Base-by-base conservation (phyloP, 192 early-diverging fungal species). In the Phycomyces blakesleeanus region DNA sequence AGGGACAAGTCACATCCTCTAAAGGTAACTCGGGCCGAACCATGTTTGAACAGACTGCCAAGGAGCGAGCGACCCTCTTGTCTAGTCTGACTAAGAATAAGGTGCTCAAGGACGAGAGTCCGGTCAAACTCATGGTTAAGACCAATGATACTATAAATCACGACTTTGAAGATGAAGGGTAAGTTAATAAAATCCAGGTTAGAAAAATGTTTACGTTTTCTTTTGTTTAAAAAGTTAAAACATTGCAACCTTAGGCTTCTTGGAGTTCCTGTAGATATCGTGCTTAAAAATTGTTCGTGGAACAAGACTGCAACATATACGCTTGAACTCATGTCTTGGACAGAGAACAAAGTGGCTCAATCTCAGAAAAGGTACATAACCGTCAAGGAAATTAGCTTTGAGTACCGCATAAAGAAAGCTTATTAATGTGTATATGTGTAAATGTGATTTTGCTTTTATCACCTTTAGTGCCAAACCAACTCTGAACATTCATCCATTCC, bases 281-380 rank as follows among this genome's bases (percentile, higher is more conserved):
- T 58, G 8, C 63, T 93, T 42, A 78, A 80, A 63, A 93, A 93
- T 73, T 89, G 83, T 27, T 88, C 90, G 0, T 88, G 89, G 83
- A 86, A 82, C 59, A 85, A 85, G 57, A 57, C 57, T 5, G 75
- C 81, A 55, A 63, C 67, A 12, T 90, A 81, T 59, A 79, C 78
- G 3, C 60, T 90, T 0, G 87, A 89, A 62, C 61, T 85, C 55
- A 77, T 84, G 9, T 77, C 78, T 24, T 73, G 59, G 42, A 51
- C 59, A 16, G 59, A 69, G 25, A 57, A 57, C 51, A 59, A 59
- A 59, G 12, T 24, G 1, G 14, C 39, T 8, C 55, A 40, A 40
- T 37, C 47, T 8, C 40, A 27, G 49, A 55, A 61, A 51, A 69
- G 67, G 57, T 58, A 71, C 39, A 27, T 57, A 38, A 37, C 24